phyloP scores from a whole-genome alignment of 1,139 yeast species.

The Nakaseomyces kungkrabaensis region DNA sequence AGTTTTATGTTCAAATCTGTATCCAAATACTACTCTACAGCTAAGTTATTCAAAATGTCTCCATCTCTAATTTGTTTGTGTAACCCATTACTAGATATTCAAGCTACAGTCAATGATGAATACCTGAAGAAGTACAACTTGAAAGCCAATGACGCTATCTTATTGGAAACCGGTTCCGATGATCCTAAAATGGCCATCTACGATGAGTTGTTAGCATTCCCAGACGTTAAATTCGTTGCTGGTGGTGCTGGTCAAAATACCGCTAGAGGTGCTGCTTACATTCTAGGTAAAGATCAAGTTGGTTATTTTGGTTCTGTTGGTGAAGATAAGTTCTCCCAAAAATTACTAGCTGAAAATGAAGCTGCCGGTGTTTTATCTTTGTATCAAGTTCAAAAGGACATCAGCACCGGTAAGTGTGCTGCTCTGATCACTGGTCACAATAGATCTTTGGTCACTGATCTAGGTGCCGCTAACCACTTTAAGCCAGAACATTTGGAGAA shows the following conservation, averaged over 20 bases:
- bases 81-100: conserved; percentile 80
- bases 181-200: conserved; percentile 80
- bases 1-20: neutral
- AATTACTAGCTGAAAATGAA: conserved; percentile 71
- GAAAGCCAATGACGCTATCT: conserved; percentile 89
- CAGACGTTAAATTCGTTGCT: conserved; percentile 67
- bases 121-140: conserved; percentile 72
- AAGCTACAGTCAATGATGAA: conserved; percentile 60
- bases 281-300: conserved; percentile 73
- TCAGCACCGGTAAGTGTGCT: conserved; percentile 96
- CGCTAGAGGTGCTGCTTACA: conserved; percentile 96
- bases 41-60: conserved; percentile 31
- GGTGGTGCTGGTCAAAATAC: conserved; percentile 99
- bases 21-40: conserved; percentile 5
- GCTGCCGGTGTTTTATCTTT: conserved; percentile 80
- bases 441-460: conserved; percentile 91
- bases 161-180: conserved; percentile 47
- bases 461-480: conserved; percentile 97
- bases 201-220: conserved; percentile 58
- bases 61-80: conserved; percentile 55
- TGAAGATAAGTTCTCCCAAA: conserved; percentile 76
- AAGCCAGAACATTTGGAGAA: conserved; percentile 76
- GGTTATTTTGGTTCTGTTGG: conserved; percentile 97
- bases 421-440: conserved; percentile 81
- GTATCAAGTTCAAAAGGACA: conserved; percentile 66